Conservation (phyloP, 805 yeast species). For the Pichia heedii region DNA sequence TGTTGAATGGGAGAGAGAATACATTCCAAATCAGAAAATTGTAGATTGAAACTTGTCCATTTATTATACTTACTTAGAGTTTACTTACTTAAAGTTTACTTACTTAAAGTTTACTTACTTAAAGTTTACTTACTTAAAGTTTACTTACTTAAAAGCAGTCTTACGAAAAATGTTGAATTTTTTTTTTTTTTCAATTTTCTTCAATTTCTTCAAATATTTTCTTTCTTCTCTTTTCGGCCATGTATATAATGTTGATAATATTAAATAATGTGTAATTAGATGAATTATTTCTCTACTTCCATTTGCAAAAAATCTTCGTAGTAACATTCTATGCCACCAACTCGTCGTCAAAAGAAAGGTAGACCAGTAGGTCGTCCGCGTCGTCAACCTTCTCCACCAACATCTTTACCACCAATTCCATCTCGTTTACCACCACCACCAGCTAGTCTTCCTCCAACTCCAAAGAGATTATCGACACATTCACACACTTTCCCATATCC, state of each 20-base stretch:
- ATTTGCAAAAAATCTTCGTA: too few species aligned
- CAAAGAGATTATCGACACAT: not conserved
- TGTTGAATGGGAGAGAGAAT: slow-evolving; percentile 59
- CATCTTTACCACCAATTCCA: not conserved
- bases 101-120: too few species aligned
- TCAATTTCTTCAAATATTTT: too few species aligned
- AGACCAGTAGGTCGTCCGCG: not conserved
- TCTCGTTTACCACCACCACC: not conserved
- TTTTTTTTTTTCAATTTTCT: not conserved
- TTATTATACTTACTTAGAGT: too few species aligned
- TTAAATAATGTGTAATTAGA: too few species aligned
- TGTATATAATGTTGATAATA: too few species aligned
- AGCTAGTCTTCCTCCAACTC: not conserved
- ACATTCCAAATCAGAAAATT: not conserved
- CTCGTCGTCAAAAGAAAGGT: not conserved
- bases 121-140: too few species aligned
- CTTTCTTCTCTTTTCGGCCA: too few species aligned
- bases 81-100: too few species aligned
- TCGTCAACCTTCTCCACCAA: not conserved
- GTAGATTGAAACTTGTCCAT: too few species aligned
- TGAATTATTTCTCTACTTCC: not conserved
- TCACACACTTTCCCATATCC: too few species aligned
- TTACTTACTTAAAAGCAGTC: too few species aligned
- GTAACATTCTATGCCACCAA: not conserved
- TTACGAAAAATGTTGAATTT: not conserved